phyloP scores from a whole-genome alignment of 2,329 filamentous ascomycete genomes.

The Pezicula rhizophila region DNA sequence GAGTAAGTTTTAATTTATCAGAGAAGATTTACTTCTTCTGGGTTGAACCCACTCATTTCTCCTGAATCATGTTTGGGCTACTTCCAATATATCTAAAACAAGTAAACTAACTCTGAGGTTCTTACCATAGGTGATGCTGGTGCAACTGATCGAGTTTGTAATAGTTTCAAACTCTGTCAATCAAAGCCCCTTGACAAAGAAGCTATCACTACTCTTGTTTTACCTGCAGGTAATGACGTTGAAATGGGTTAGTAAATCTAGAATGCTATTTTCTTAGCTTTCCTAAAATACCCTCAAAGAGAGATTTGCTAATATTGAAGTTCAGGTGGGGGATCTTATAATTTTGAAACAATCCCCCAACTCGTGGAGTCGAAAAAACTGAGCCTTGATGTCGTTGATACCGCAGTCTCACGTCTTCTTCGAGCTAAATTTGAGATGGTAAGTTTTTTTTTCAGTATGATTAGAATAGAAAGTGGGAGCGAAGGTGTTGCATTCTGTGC shows the following conservation, averaged over 20 bases:
- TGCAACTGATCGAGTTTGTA: constrained; percentile 62
- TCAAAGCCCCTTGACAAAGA: constrained; percentile 56
- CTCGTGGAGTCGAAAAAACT: constrained; percentile 57
- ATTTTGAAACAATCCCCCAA: constrained; percentile 59
- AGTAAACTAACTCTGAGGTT: too few relatives aligned
- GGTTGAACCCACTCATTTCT: too few relatives aligned
- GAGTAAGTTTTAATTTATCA: constrained; percentile 23
- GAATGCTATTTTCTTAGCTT: too few relatives aligned
- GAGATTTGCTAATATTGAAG: too few relatives aligned
- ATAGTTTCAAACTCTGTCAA: constrained; percentile 57
- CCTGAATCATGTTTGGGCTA: too few relatives aligned
- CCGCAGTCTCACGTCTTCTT: constrained; percentile 59
- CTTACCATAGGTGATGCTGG: constrained; percentile 48
- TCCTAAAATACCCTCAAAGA: too few relatives aligned
- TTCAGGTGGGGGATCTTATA: constrained; percentile 62
- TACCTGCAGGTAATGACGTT: constrained; percentile 65
- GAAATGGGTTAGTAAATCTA: constrained; percentile 47
- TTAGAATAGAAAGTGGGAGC: too few relatives aligned
- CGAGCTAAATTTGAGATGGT: constrained; percentile 58
- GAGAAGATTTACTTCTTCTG: too few relatives aligned
- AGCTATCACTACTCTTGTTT: constrained; percentile 54
- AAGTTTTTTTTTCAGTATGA: too few relatives aligned
- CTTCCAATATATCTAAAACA: too few relatives aligned
- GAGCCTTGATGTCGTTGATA: constrained; percentile 53
- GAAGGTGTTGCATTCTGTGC: too few relatives aligned